These are phyloP conservation scores for Eutrema heterophyllum DNA, from an alignment of 345 rosid genomes.

Conservation along the genomic window DNA sequence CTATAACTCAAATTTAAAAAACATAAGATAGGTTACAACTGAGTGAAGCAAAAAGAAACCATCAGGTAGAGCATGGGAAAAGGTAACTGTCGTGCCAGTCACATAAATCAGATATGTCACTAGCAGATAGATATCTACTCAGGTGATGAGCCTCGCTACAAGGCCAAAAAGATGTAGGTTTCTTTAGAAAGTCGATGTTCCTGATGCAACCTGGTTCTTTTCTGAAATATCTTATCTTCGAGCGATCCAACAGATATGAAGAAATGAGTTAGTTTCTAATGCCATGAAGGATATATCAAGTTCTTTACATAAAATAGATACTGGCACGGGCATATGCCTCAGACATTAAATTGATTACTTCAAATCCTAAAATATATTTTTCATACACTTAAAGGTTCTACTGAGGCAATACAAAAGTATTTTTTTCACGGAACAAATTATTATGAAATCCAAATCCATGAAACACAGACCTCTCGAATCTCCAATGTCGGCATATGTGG, in stretches of 20 bases:
- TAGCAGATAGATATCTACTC: background rate
- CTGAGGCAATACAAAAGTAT: too few species aligned
- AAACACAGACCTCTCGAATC: slow-evolving; percentile 85
- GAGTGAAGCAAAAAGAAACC: background rate
- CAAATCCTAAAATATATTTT: background rate
- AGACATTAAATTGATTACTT: background rate
- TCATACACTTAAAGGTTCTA: background rate
- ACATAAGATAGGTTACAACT: too few species aligned
- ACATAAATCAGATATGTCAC: background rate
- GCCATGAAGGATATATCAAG: background rate
- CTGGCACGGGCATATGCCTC: too few species aligned
- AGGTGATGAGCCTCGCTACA: too few species aligned
- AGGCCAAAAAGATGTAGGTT: background rate
- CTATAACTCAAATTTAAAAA: too few species aligned
- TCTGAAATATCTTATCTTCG: slow-evolving; percentile 91
- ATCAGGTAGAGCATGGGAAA: background rate
- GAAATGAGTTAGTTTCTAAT: background rate
- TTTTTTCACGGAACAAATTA: background rate
- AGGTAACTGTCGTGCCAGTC: background rate
- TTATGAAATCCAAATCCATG: background rate
- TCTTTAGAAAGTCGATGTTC: slow-evolving; percentile 27
- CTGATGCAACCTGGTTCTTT: slow-evolving; percentile 78
- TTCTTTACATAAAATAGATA: background rate
- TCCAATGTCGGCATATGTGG: slow-evolving; percentile 99
- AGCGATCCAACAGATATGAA: slow-evolving; percentile 61